A percentile compares a stretch with the other conserved stretches of the same genome.
These are phyloP conservation scores for Mercurialis annua DNA, from an alignment of 345 rosid species.

Conservation along the genomic window DNA sequence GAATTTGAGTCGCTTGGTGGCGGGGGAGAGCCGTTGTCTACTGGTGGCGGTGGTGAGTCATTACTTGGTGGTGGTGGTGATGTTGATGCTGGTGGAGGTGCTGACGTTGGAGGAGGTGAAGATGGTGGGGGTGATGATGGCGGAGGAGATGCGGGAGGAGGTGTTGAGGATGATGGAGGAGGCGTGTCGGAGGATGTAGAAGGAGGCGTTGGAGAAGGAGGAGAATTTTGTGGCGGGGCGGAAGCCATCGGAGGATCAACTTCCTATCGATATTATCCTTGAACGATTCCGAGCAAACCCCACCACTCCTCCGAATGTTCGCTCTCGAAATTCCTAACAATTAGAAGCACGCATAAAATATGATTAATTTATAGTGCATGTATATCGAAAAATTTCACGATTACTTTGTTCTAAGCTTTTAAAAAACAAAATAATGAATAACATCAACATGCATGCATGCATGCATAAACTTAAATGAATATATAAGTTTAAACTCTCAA, in stretches of 20 bases:
- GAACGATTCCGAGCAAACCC: conserved; percentile 20
- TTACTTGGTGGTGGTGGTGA: neutral
- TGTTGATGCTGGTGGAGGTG: conserved; percentile 23
- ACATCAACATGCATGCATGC: neutral
- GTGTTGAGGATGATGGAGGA: conserved; percentile 18
- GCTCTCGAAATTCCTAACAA: conserved; percentile 13
- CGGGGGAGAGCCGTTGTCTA: conserved; percentile 23
- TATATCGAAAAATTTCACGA: too few species aligned
- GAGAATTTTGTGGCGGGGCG: conserved; percentile 18
- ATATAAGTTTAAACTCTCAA: neutral
- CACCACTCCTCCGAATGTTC: conserved; percentile 22
- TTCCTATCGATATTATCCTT: conserved; percentile 6
- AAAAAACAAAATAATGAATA: neutral
- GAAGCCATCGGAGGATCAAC: conserved; percentile 21
- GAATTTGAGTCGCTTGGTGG: conserved; percentile 25
- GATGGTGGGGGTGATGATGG: conserved; percentile 13
- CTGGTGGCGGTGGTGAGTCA: conserved; percentile 19
- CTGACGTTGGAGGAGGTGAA: conserved; percentile 23
- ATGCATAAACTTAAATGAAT: neutral
- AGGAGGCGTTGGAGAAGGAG: conserved; percentile 20
- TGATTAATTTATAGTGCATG: neutral
- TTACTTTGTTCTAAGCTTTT: too few species aligned
- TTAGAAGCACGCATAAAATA: neutral
- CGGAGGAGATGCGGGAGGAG: conserved; percentile 14
- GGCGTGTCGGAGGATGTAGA: conserved; percentile 12